Base-by-base conservation (phyloP, 192 early-diverging fungal genomes). In the Phlyctochytrium bullatum region DNA sequence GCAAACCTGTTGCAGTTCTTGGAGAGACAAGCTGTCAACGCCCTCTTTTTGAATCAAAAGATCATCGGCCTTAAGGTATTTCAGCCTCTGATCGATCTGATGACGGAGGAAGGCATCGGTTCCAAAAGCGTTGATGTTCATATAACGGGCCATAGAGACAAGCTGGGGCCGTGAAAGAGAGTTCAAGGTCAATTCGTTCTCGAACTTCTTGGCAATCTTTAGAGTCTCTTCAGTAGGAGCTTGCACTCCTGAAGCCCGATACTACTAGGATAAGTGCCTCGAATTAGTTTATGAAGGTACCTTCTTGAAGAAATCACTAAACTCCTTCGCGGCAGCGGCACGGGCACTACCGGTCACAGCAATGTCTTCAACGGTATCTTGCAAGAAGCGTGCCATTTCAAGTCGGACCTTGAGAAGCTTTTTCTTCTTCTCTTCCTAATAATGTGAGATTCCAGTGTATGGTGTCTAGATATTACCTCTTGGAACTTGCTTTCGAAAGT, bases 61-160 rank as follows among this genome's bases (percentile, higher is more conserved):
- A 72, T 98, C 96, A 81, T 98, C 96, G 14, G 86, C 83, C 53
- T 92, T 87, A 64, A 98, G 89, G 57, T 91, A 86, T 36, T 81
- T 80, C 86, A 97, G 91, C 62, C 89, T 85, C 65, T 90, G 88
- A 25, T 93, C 88, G 70, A 98, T 93, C 76, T 92, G 92, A 79
- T 92, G 90, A 62, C 93, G 88, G 63, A 98, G 85, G 72, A 93
- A 95, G 58, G 92, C 89, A 79, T 98, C 96, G n/a, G 94, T 95
- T 35, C 96, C 96, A 75, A 97, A 98, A n/a, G 92, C 90, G 59
- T 93, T 94, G 63, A 96, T 83, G 65, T 89, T 89, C 94, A 98
- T 94, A 82, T 92, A 98, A 61, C 91, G 88, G 71, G 90, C 91
- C 88, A 98, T 95, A 76, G 88, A 90, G 34, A 95, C 93, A 24